These are phyloP conservation scores for Inosperma sp. DNA, from an alignment of 768 basidiomycete species.

Conservation along the genomic window DNA sequence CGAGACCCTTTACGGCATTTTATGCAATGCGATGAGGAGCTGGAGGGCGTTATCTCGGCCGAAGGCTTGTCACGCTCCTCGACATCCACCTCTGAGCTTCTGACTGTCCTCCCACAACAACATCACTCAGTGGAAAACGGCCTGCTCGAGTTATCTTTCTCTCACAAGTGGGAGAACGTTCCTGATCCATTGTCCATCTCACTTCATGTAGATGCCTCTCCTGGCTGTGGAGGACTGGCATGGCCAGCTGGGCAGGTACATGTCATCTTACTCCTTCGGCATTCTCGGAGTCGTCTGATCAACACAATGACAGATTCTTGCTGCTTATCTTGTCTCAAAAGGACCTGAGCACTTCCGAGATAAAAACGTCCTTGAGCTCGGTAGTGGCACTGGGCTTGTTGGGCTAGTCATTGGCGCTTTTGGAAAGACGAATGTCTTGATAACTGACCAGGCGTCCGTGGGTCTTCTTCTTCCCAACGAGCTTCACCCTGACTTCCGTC, in stretches of 20 bases:
- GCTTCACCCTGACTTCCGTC: conserved; percentile 12
- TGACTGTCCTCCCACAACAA: conserved; percentile 49
- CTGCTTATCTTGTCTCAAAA: conserved; percentile 64
- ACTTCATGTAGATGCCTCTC: conserved; percentile 70
- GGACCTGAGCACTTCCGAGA: conserved; percentile 46
- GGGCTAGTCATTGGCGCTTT: conserved; percentile 75
- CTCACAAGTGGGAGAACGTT: conserved; percentile 18
- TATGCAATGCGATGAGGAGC: conserved; percentile 31
- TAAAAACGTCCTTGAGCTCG: conserved; percentile 72
- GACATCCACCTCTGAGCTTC: conserved; percentile 26
- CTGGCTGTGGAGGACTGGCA: conserved; percentile 87
- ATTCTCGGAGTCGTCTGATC: conserved; percentile 9
- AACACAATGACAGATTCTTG: conserved; percentile 55
- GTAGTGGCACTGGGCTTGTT: conserved; percentile 91
- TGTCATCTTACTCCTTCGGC: conserved; percentile 3
- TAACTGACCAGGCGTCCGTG: conserved; percentile 90
- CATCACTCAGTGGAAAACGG: conserved; percentile 42
- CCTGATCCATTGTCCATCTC: conserved; percentile 37
- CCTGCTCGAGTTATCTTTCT: conserved; percentile 43
- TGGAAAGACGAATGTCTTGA: conserved; percentile 57
- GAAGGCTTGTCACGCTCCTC: conserved; percentile 23
- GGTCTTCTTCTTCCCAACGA: conserved; percentile 11
- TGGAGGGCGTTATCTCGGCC: conserved; percentile 28
- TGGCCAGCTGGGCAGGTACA: conserved; percentile 90
- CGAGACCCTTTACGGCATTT: conserved; percentile 60